Evolutionary conservation across 805 yeast species (phyloP).

Genomic region (Wickerhamiella musiphila): DNA sequence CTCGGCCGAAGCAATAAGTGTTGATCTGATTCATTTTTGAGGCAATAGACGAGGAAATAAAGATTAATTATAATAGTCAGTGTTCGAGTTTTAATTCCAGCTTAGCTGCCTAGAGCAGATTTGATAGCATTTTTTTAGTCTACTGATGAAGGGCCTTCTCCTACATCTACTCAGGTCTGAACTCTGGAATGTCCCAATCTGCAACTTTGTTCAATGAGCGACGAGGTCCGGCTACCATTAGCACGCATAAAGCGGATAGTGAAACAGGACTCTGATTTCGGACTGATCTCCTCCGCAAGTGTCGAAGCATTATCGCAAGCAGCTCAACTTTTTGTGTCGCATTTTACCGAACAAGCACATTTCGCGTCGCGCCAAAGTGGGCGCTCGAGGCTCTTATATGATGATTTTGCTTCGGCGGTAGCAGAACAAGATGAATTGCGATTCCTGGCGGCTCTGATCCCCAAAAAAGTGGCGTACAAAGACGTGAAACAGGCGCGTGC

Average conservation of each 20-base stretch:
- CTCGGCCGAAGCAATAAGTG: too few relatives aligned
- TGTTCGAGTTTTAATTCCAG: too few relatives aligned
- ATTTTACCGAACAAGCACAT: conserved; percentile 54
- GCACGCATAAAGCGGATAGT: conserved; percentile 54
- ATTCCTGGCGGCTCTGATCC: conserved; percentile 51
- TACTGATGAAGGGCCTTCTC: too few relatives aligned
- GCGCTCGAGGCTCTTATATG: conserved; percentile 51
- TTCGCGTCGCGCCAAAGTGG: conserved; percentile 45
- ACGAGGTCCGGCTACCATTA: conserved; percentile 31
- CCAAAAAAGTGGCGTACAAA: conserved; percentile 22
- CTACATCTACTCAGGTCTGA: too few relatives aligned
- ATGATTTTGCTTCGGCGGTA: conserved; percentile 53
- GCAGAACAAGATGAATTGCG: conserved; percentile 38
- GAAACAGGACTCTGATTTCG: conserved; percentile 59
- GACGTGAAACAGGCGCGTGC: conserved; percentile 6
- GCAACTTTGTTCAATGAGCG: too few relatives aligned
- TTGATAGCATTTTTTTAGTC: too few relatives aligned
- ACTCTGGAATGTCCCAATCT: too few relatives aligned
- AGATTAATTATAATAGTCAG: too few relatives aligned
- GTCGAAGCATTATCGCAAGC: conserved; percentile 66
- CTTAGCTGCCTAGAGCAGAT: too few relatives aligned
- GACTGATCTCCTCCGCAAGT: conserved; percentile 49
- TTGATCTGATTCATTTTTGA: too few relatives aligned
- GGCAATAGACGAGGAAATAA: too few relatives aligned
- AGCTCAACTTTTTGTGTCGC: conserved; percentile 54